Base-by-base conservation (phyloP, 202 grass and related monocot species). In the Hordeum pubiflorum region DNA sequence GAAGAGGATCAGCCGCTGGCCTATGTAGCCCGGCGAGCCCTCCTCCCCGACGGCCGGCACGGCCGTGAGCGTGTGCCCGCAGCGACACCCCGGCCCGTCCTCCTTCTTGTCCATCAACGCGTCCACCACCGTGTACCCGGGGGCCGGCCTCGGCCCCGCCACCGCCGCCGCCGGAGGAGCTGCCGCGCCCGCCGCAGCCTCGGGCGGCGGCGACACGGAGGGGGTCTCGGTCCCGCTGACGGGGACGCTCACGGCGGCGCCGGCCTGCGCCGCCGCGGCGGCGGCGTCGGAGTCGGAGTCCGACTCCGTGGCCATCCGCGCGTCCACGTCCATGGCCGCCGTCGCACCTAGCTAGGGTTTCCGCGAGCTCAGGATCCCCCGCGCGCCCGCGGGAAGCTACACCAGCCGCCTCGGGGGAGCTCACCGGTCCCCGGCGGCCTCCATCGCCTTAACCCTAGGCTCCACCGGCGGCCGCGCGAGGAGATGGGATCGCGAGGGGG, bases 11-110 rank as follows among this genome's bases (percentile, higher is more conserved):
- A 98, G 73, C 7, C 88, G 83, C 38, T 85, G 86, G 48, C 92
- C 92, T 6, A 88, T 59, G 65, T 90, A 88, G 6, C 88, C 92
- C 9, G 85, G 82, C 26, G 86, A 46, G 64, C 96, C 90, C n/a
- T 98, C 92, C 59, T 93, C 96, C 79, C 90, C 96, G 3, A 91
- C 84, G 7, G 96, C 59, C 2, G 92, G 87, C 62, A 99, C 84
- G 10, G 92, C 88, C 9, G 96, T 99, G 56, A 99, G 85, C 15
- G 96, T 99, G 85, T 99, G 96, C 2, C 92, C 96, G 58, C 92
- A 99, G 33, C 96, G 86, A 86, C 92, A 96, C n/a, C 96, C 96
- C 0, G 96, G 89, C 31, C 96, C 96, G 74, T 99, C 96, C 80
- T 99, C 92, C 90, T 91, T 68, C 77, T 88, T 91, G 44, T 99